Conservation (phyloP, 1,284 basidiomycete species). For the Ganoderma boninense region DNA sequence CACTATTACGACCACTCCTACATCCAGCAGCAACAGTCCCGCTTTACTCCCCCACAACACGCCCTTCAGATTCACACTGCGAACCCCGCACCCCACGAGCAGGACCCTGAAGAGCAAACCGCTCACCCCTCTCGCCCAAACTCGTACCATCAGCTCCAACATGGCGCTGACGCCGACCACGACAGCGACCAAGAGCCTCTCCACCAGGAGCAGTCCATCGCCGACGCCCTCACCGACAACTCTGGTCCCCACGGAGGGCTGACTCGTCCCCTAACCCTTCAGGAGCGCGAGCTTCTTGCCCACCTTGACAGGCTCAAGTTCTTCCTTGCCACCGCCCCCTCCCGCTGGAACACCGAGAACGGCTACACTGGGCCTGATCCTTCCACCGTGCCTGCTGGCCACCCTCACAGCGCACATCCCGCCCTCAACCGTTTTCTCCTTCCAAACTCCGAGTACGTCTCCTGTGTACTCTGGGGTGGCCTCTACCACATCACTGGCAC, state of each 20-base stretch:
- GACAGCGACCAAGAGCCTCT: conserved; percentile 15
- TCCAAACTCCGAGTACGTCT: conserved; percentile 87
- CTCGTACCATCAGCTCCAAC: conserved; percentile 15
- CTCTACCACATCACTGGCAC: conserved; percentile 93
- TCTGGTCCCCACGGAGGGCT: conserved; percentile 49
- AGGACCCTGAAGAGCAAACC: conserved; percentile 42
- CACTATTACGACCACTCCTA: conserved; percentile 19
- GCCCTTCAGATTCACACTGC: conserved; percentile 39
- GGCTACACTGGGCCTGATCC: conserved; percentile 26
- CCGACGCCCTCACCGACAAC: conserved; percentile 44
- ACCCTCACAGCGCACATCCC: conserved; percentile 61
- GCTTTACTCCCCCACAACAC: conserved; percentile 9
- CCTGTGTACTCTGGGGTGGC: conserved; percentile 90
- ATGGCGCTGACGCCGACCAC: conserved; percentile 14
- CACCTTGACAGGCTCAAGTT: conserved; percentile 82
- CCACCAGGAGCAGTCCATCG: conserved; percentile 32
- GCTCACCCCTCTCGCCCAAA: conserved; percentile 40
- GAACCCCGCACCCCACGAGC: conserved; percentile 34
- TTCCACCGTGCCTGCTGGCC: conserved; percentile 39
- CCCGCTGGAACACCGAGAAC: conserved; percentile 62
- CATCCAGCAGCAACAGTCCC: conserved; percentile 12
- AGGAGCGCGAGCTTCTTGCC: conserved; percentile 74
- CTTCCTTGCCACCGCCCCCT: conserved; percentile 88
- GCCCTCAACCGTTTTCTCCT: conserved; percentile 85
- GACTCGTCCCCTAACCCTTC: conserved; percentile 60